A percentile compares a stretch with the other conserved stretches of the same genome.
Evolutionary conservation across 2,329 filamentous ascomycete species (phyloP).

Genomic region (Xylariales sp.): DNA sequence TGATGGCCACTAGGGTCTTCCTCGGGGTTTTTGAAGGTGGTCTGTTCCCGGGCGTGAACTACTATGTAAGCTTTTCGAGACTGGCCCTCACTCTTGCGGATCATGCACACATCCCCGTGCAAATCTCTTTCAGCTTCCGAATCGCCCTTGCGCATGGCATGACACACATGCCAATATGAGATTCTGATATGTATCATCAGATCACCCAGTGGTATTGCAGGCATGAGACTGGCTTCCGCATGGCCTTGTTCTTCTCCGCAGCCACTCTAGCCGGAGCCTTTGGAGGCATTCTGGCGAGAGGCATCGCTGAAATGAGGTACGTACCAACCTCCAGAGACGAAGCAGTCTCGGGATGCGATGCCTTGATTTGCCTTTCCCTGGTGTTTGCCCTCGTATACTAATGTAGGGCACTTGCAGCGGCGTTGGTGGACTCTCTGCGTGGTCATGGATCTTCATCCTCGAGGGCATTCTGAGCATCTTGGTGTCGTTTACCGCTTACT

Average conservation of each 20-base stretch:
- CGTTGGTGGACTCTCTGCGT: conserved; percentile 38
- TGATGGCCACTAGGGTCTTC: conserved; percentile 39
- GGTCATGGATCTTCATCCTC: conserved; percentile 78
- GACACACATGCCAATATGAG: no score
- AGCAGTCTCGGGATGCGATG: no score
- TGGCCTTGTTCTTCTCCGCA: conserved; percentile 33
- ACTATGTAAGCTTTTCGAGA: conserved; percentile 33
- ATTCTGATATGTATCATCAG: conserved; percentile 17
- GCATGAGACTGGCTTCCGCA: conserved; percentile 36
- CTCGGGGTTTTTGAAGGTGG: conserved; percentile 51
- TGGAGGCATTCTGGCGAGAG: conserved; percentile 40
- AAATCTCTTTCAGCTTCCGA: no score
- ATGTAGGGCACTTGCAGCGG: no score
- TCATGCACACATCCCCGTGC: no score
- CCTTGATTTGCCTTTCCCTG: no score
- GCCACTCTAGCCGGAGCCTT: conserved; percentile 45
- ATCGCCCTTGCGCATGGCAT: no score
- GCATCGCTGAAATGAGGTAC: conserved; percentile 43
- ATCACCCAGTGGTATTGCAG: conserved; percentile 56
- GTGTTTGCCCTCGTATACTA: no score
- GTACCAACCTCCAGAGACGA: neutral
- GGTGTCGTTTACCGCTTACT: conserved; percentile 45
- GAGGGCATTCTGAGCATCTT: conserved; percentile 49
- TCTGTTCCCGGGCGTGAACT: conserved; percentile 58
- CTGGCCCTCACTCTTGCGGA: no score